These are phyloP conservation scores for Alternaria conjuncta DNA, from an alignment of 2,329 filamentous ascomycete genomes.

Conservation along the genomic window DNA sequence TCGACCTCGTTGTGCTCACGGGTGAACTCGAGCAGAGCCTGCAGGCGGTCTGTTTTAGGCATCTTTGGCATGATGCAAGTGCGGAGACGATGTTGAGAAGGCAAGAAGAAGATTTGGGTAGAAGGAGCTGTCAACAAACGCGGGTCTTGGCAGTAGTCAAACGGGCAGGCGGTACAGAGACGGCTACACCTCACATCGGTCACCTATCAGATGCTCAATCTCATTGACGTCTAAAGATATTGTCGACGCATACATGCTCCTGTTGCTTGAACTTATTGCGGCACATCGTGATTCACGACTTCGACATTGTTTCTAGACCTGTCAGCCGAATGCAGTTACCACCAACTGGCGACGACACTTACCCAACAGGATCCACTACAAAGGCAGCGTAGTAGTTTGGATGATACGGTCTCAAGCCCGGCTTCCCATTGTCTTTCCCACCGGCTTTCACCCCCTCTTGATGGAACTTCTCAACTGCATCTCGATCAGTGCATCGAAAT, in stretches of 20 bases:
- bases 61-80: background rate
- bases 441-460: constrained; percentile 32
- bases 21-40: background rate
- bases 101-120: background rate
- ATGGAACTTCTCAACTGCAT: constrained; percentile 27
- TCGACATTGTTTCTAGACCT: constrained; percentile 28
- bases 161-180: background rate
- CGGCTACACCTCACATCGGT: background rate
- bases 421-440: constrained; percentile 33
- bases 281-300: constrained; percentile 24
- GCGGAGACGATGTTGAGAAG: background rate
- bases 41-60: background rate
- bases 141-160: background rate
- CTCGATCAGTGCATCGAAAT: constrained; percentile 24
- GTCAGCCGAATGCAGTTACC: background rate
- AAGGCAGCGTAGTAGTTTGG: constrained; percentile 39
- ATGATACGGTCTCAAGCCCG: constrained; percentile 33
- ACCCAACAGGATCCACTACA: constrained; percentile 36
- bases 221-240: background rate
- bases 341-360: constrained; percentile 1
- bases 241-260: background rate
- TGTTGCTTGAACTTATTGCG: background rate
- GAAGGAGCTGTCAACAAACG: background rate
- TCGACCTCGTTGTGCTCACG: background rate
- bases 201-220: background rate